phyloP scores from a whole-genome alignment of 2,329 filamentous ascomycete species.

The Zasmidium angulare region DNA sequence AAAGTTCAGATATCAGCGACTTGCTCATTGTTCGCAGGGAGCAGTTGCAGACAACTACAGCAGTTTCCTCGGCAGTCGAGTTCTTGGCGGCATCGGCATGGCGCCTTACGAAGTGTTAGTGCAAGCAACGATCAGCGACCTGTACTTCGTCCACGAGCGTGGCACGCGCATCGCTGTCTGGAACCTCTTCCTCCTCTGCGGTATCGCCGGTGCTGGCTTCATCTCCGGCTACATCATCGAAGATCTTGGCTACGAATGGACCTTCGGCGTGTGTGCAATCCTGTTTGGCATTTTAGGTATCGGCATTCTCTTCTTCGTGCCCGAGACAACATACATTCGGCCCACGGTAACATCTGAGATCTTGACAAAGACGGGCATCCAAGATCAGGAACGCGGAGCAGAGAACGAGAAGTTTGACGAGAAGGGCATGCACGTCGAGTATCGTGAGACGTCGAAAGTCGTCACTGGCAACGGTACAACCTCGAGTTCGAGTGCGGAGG shows the following conservation, averaged over 20 bases:
- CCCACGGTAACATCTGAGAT: conserved; percentile 7
- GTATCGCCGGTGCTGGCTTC: conserved; percentile 40
- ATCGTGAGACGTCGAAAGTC: conserved; percentile 3
- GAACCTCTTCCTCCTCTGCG: conserved; percentile 43
- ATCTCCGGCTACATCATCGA: conserved; percentile 43
- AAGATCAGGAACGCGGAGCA: conserved; percentile 14
- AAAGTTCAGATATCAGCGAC: background rate
- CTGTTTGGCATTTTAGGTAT: conserved; percentile 35
- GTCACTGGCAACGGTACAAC: conserved; percentile 20
- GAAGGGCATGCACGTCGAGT: conserved; percentile 19
- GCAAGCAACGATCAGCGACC: conserved; percentile 48
- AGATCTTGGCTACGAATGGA: conserved; percentile 42
- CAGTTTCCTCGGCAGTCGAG: conserved; percentile 49
- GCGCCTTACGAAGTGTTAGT: conserved; percentile 54
- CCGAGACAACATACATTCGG: conserved; percentile 32
- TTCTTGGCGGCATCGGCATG: conserved; percentile 52
- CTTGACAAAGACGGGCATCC: conserved; percentile 14
- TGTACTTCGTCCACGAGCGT: conserved; percentile 46
- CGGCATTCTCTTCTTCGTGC: conserved; percentile 33
- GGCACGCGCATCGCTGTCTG: conserved; percentile 41
- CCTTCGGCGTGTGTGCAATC: conserved; percentile 42
- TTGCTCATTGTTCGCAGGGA: conserved; percentile 26
- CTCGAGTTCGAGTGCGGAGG: conserved; percentile 11
- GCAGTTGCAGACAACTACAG: conserved; percentile 44
- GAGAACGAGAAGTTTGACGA: conserved; percentile 21